phyloP scores from a whole-genome alignment of 139 green algal species.

The Chlorella sorokiniana region DNA sequence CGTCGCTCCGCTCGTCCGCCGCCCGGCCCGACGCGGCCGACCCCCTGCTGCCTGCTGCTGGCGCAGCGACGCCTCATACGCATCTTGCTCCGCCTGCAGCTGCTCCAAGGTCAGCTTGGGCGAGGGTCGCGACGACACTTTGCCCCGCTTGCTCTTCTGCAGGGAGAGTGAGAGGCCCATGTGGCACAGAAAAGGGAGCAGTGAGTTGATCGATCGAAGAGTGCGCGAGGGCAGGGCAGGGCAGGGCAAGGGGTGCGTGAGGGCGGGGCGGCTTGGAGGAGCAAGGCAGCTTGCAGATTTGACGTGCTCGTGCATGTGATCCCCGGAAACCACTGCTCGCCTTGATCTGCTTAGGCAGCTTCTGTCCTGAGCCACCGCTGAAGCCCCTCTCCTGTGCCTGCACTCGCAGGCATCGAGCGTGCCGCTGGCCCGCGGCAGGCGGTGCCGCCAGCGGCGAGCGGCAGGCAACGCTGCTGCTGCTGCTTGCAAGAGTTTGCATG shows the following conservation, averaged over 20 bases:
- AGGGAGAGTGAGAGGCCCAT: too few relatives aligned
- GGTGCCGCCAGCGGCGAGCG: background rate
- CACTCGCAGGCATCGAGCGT: constrained; percentile 10
- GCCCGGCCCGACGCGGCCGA: background rate
- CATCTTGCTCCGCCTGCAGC: constrained; percentile 39
- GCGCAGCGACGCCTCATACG: background rate
- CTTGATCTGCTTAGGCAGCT: constrained; percentile 32
- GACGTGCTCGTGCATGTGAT: background rate
- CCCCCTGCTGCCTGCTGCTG: constrained; percentile 27
- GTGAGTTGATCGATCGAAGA: background rate
- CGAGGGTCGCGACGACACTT: constrained; percentile 36
- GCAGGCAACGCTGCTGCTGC: background rate
- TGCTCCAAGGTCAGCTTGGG: constrained; percentile 40
- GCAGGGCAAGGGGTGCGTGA: background rate
- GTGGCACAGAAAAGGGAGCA: background rate
- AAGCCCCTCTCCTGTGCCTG: constrained; percentile 12
- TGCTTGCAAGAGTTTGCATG: background rate
- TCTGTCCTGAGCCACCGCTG: constrained; percentile 10
- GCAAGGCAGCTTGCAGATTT: background rate
- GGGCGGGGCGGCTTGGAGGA: too few relatives aligned
- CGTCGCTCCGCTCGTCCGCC: background rate
- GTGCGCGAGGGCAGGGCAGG: background rate
- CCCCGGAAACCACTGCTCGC: background rate
- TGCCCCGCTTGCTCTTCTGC: constrained; percentile 56
- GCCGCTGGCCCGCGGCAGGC: background rate